Base-by-base conservation (phyloP, 192 early-diverging fungal genomes). In the Linnemannia exigua region DNA sequence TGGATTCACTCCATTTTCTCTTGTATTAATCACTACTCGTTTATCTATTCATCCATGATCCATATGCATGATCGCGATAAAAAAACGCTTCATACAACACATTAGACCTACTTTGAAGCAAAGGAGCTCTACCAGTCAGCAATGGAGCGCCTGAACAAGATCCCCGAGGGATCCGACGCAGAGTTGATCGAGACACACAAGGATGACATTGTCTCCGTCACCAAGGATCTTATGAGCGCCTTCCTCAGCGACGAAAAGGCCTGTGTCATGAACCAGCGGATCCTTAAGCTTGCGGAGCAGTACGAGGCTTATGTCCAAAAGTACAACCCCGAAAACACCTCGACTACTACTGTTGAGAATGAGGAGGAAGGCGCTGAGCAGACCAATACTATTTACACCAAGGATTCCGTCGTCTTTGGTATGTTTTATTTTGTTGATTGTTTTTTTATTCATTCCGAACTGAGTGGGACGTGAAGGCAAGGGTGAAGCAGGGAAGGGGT, bases 221-320 rank as follows among this genome's bases (percentile, higher is more conserved):
- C 92, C 15, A 80, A 87, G 33, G 87, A 82, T 79, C 86, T 93
- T 70, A 90, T 93, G 69, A 80, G 76, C 33, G 91, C 92, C 28
- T 93, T 90, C 85, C 66, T 92, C 33, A 71, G 92, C 72, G 92
- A 93, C 76, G 92, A 93, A 66, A 91, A 92, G 79, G 91, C 91
- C 35, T 90, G 91, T 28, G 87, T 90, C 51, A 93, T 93, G 92
- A 91, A 89, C 46, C 89, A 91, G 54, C 84, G 92, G 38, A 89
- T 93, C 35, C 82, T 93, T 50, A 89, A 90, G 74, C 88, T 93
- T 41, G 92, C 90, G 5, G 91, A 93, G 68, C 92, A 93, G 75
- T 93, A 92, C 58, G 92, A 93, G 70, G 41, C 67, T 48, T 86
- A 86, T 70, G 84, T 86, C n/a, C 84, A 86, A 63, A 86, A 74